Conservation (phyloP, 2,329 filamentous ascomycete species). For the Cercospora sp. region DNA sequence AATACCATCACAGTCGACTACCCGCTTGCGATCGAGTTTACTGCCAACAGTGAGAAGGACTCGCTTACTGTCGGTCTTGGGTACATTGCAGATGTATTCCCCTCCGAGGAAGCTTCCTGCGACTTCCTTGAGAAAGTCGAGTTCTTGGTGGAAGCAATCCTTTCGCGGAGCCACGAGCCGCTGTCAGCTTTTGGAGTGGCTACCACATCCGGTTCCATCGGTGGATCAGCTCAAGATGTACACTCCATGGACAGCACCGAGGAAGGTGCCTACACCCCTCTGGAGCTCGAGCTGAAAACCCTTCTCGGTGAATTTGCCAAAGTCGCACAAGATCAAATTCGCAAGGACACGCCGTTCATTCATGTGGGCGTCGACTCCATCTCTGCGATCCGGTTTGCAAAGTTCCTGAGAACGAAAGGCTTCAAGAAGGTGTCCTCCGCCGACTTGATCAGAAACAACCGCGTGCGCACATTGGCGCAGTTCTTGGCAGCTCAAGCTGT, state of each 20-base stretch:
- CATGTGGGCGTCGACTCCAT: conserved; percentile 24
- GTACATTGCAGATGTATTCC: conserved; percentile 10
- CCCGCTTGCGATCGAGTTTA: conserved; percentile 21
- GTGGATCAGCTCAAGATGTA: background rate
- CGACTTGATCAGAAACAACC: conserved; percentile 17
- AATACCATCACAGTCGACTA: conserved; percentile 21
- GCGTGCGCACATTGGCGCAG: conserved; percentile 11
- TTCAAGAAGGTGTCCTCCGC: conserved; percentile 20
- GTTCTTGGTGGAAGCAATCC: conserved; percentile 15
- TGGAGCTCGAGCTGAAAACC: conserved; percentile 10
- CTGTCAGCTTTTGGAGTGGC: background rate
- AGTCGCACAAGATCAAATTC: conserved; percentile 7
- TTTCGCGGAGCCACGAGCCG: conserved; percentile 7
- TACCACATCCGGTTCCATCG: background rate
- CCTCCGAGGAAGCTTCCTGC: background rate
- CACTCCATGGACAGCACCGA: background rate
- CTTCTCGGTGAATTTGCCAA: conserved; percentile 13
- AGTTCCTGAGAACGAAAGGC: conserved; percentile 12
- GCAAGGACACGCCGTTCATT: conserved; percentile 21
- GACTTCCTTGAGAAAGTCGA: conserved; percentile 18
- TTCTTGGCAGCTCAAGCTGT: background rate
- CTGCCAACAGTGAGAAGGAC: conserved; percentile 12
- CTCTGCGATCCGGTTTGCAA: conserved; percentile 21
- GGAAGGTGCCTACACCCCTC: conserved; percentile 8
- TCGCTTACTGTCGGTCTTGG: conserved; percentile 16